These are phyloP conservation scores for Gnomoniopsis smithogilvyi DNA, from an alignment of 2,329 filamentous ascomycete species.

Conservation along the genomic window DNA sequence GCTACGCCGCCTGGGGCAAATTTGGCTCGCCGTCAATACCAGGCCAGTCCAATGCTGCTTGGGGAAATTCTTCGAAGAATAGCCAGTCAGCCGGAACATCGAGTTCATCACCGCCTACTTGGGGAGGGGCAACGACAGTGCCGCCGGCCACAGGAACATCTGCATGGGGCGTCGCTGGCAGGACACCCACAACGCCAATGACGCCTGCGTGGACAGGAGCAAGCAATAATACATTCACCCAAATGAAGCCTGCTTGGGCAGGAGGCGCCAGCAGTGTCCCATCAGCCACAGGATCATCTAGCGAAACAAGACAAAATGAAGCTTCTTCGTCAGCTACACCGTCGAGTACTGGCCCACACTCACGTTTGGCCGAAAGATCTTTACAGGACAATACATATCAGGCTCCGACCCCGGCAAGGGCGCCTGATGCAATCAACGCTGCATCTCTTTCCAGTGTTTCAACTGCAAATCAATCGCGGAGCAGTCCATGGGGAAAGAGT, in stretches of 20 bases:
- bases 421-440: background rate
- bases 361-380: too few species aligned
- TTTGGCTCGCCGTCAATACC: slow-evolving; percentile 15
- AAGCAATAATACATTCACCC: background rate
- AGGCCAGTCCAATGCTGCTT: slow-evolving; percentile 13
- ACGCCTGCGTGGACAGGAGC: background rate
- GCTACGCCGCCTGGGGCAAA: slow-evolving; percentile 10
- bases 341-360: background rate
- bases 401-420: background rate
- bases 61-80: slow-evolving; percentile 6
- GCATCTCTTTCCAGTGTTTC: background rate
- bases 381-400: background rate
- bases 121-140: slow-evolving; percentile 7
- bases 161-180: slow-evolving; percentile 2
- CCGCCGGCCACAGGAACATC: slow-evolving; percentile 9
- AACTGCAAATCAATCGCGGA: background rate
- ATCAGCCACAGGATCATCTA: background rate
- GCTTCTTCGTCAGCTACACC: background rate
- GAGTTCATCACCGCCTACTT: background rate
- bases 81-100: background rate
- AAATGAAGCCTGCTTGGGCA: slow-evolving; percentile 2
- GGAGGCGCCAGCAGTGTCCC: background rate
- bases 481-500: background rate
- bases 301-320: background rate
- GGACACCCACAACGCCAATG: background rate